These are phyloP conservation scores for Rhododendron henanense DNA, from an alignment of 148 eudicot species.

Conservation along the genomic window DNA sequence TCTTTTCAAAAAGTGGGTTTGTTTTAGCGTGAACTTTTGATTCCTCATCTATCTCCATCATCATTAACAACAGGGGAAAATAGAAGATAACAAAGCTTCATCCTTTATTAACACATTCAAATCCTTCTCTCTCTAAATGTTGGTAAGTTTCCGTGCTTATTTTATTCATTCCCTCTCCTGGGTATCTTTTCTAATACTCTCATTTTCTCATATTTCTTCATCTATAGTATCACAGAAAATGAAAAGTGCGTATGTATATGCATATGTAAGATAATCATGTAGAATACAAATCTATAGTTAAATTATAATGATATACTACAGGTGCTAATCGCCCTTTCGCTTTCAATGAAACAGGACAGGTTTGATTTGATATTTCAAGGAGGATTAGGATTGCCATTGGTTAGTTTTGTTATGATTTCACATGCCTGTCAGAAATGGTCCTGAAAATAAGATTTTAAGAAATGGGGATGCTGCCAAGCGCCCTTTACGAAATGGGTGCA, in stretches of 20 bases:
- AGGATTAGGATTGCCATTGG: background rate
- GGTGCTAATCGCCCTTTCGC: background rate
- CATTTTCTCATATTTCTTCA: background rate
- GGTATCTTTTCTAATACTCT: background rate
- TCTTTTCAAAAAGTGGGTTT: background rate
- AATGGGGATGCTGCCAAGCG: accelerated
- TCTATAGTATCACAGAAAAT: background rate
- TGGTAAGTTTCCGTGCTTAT: conserved; percentile 17
- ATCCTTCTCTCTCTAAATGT: conserved; percentile 8
- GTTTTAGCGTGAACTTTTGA: background rate
- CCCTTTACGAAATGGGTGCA: too few species aligned
- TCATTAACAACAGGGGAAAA: background rate
- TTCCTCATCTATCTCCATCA: conserved; percentile 8
- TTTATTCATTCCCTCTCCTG: conserved; percentile 17
- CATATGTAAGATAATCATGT: too few species aligned
- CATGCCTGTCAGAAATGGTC: background rate
- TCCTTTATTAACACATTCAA: conserved; percentile 6
- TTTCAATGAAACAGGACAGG: background rate
- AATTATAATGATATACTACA: background rate
- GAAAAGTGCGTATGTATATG: background rate
- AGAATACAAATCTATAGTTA: background rate
- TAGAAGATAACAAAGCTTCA: background rate
- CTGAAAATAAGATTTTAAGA: background rate
- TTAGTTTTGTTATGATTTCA: background rate
- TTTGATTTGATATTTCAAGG: conserved; percentile 13